A percentile compares a stretch with the other conserved stretches of the same genome.
Evolutionary conservation across 805 yeast species (phyloP).

Genomic region (Wickerhamiella occidentalis): DNA sequence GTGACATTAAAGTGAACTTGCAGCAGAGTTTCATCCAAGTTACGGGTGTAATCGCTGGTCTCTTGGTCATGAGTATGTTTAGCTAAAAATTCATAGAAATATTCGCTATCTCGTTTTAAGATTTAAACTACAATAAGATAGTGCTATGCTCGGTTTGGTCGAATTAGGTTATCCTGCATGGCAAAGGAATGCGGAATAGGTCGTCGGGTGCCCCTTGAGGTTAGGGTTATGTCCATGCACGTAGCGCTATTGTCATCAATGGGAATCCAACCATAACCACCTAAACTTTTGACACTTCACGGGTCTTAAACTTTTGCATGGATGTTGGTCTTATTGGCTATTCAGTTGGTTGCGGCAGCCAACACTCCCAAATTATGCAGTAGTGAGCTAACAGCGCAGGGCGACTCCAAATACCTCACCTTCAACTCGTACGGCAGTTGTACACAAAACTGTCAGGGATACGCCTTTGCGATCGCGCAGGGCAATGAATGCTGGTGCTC

Average conservation of each 20-base stretch:
- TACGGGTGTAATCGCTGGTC: slow-evolving; percentile 6
- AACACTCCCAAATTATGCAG: slow-evolving; percentile 26
- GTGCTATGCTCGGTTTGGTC: too few relatives aligned
- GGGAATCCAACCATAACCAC: background rate
- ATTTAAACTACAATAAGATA: background rate
- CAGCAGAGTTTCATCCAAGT: slow-evolving; percentile 4
- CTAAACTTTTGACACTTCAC: background rate
- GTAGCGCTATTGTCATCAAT: background rate
- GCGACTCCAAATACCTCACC: slow-evolving; percentile 16
- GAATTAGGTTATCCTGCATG: background rate
- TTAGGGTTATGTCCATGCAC: background rate
- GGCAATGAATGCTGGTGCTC: slow-evolving; percentile 52
- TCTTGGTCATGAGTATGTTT: background rate
- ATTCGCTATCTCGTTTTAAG: background rate
- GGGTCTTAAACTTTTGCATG: slow-evolving; percentile 1
- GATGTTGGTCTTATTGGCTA: background rate
- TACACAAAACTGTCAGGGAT: slow-evolving; percentile 36
- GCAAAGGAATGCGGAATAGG: slow-evolving; percentile 2
- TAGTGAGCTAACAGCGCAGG: slow-evolving; percentile 31
- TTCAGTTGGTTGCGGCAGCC: background rate
- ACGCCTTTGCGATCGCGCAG: slow-evolving; percentile 43
- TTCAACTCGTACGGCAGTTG: slow-evolving; percentile 44
- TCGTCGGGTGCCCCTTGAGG: slow-evolving; percentile 4
- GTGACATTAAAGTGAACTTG: background rate
- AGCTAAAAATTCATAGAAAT: background rate